phyloP scores from a whole-genome alignment of 495 filamentous ascomycete genomes.

The Letharia columbiana region DNA sequence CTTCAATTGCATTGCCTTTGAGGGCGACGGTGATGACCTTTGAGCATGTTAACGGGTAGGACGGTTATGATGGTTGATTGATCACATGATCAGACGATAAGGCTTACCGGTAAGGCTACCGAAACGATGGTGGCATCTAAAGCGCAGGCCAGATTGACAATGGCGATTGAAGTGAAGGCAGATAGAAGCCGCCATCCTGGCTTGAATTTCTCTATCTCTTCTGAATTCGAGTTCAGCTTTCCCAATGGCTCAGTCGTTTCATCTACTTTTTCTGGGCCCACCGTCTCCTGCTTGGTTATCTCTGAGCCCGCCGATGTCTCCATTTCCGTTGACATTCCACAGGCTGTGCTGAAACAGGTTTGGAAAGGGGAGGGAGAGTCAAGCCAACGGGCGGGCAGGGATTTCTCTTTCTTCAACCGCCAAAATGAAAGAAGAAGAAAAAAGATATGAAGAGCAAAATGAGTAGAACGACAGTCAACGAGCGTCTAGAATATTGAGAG shows the following conservation, averaged over 20 bases:
- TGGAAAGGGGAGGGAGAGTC: background rate
- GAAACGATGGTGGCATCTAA: conserved; percentile 52
- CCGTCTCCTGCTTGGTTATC: background rate
- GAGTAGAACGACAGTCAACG: background rate
- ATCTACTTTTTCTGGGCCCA: background rate
- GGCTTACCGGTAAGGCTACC: conserved; percentile 46
- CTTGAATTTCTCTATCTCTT: conserved; percentile 25
- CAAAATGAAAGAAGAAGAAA: too few species aligned
- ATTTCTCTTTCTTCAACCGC: background rate
- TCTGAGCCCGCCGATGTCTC: background rate
- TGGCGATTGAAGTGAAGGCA: conserved; percentile 39
- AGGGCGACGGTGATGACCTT: conserved; percentile 11
- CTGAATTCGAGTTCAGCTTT: background rate
- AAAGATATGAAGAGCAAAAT: background rate
- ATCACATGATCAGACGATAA: background rate
- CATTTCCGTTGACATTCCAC: background rate
- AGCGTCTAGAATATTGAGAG: too few species aligned
- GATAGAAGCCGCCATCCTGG: conserved; percentile 31
- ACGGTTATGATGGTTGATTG: too few species aligned
- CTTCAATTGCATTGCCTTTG: conserved; percentile 29
- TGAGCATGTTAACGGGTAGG: background rate
- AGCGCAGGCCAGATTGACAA: conserved; percentile 46
- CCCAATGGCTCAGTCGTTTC: background rate
- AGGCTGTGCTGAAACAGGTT: too few species aligned
- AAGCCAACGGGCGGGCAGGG: background rate